Conservation (phyloP, 257 asterid species). For the Solanum rostratum region DNA sequence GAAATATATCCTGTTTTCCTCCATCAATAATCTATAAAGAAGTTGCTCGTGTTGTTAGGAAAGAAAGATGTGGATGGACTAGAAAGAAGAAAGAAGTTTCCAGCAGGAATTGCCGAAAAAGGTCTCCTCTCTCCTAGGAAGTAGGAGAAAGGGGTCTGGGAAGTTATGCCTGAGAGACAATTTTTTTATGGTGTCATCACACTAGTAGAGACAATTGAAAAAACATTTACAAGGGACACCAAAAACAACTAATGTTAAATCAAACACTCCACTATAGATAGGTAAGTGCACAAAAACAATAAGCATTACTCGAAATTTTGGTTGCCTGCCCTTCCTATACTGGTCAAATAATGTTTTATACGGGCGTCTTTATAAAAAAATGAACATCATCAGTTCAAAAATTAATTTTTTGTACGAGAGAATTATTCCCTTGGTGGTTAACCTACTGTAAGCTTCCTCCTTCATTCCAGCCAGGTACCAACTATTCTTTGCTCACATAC, state of each 20-base stretch:
- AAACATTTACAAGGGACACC: too few relatives aligned
- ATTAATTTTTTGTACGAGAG: neutral
- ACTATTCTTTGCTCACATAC: neutral
- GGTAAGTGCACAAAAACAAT: neutral
- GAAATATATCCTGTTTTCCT: too few relatives aligned
- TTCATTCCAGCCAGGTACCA: neutral
- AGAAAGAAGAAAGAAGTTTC: too few relatives aligned
- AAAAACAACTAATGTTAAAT: neutral
- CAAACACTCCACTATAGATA: neutral
- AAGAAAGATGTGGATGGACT: too few relatives aligned
- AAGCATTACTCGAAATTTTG: neutral
- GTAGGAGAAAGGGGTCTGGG: too few relatives aligned
- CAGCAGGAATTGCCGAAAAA: too few relatives aligned
- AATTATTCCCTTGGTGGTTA: neutral
- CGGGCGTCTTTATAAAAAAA: neutral
- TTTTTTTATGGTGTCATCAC: too few relatives aligned
- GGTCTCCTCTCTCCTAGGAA: too few relatives aligned
- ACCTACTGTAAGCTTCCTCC: neutral
- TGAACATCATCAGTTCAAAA: neutral
- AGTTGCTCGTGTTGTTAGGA: too few relatives aligned
- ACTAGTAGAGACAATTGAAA: too few relatives aligned
- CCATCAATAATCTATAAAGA: too few relatives aligned
- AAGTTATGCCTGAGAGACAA: too few relatives aligned
- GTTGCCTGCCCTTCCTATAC: neutral
- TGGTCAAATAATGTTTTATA: neutral